Percentiles rank a stretch among this genome's conserved stretches.
Evolutionary conservation across 495 filamentous ascomycete genomes (phyloP).

Genomic region (Penicillium steckii): DNA sequence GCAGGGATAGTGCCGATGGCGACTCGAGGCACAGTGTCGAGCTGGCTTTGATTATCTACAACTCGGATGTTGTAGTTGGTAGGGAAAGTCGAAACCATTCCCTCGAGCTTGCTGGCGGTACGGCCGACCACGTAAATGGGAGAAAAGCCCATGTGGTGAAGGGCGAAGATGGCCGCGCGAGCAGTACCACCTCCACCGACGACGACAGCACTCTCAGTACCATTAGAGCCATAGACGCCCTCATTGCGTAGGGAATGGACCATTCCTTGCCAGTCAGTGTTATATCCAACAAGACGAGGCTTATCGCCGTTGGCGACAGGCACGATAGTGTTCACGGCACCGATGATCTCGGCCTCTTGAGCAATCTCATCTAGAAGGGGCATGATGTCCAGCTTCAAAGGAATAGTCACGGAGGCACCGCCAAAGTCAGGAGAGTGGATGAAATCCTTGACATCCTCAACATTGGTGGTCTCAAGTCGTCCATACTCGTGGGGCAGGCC

Average conservation of each 20-base stretch:
- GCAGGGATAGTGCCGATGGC: constrained; percentile 91
- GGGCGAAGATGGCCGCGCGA: constrained; percentile 84
- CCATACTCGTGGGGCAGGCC: constrained; percentile 88
- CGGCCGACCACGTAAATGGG: constrained; percentile 89
- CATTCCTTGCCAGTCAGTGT: constrained; percentile 98
- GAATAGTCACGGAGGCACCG: constrained; percentile 93
- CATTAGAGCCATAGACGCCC: constrained; percentile 51
- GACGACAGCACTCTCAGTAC: constrained; percentile 51
- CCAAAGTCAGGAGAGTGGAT: constrained; percentile 77
- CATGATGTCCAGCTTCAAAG: constrained; percentile 88
- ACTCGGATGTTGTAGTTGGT: constrained; percentile 69
- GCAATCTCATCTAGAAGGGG: constrained; percentile 75
- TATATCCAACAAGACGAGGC: constrained; percentile 71
- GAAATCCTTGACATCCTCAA: constrained; percentile 60
- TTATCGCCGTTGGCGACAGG: constrained; percentile 37
- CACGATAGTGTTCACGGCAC: constrained; percentile 94
- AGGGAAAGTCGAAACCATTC: constrained; percentile 72
- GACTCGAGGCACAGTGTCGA: constrained; percentile 59
- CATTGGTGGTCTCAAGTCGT: constrained; percentile 73
- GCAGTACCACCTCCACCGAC: constrained; percentile 91
- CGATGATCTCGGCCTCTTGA: constrained; percentile 76
- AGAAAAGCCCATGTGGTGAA: constrained; percentile 77
- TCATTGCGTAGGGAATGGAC: constrained; percentile 72
- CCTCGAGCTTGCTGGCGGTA: constrained; percentile 61
- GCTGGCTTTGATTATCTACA: constrained; percentile 51